Evolutionary conservation across 106 monocot genomes (phyloP).

Genomic region (Platanthera zijinensis): DNA sequence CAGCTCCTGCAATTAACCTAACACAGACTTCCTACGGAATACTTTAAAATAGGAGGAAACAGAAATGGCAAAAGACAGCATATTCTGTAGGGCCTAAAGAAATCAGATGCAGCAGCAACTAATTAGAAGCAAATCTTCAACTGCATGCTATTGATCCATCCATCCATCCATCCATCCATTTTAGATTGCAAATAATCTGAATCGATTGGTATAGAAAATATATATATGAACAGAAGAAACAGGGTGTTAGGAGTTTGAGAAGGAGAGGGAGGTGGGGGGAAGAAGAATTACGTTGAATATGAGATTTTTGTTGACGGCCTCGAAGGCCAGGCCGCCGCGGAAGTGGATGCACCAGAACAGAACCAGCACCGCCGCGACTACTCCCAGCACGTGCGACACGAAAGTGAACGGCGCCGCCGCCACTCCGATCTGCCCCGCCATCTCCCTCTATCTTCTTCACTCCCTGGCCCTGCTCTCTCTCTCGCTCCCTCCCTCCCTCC

Average conservation of each 20-base stretch:
- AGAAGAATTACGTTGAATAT: constrained; percentile 60
- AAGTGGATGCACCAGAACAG: constrained; percentile 76
- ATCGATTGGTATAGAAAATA: background rate
- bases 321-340: constrained; percentile 68
- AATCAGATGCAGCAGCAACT: background rate
- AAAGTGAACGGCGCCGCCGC: constrained; percentile 54
- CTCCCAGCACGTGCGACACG: constrained; percentile 48
- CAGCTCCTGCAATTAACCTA: no score
- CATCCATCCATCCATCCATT: no score
- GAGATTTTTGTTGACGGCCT: constrained; percentile 65
- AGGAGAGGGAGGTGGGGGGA: background rate
- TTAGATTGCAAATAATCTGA: background rate
- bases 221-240: background rate
- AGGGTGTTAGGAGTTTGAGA: background rate
- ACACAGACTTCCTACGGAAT: no score
- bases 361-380: constrained; percentile 52
- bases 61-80: background rate
- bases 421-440: constrained; percentile 23
- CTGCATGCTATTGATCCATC: no score
- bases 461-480: background rate
- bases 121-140: no score
- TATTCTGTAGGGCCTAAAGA: background rate
- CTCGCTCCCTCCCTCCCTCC: background rate
- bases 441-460: constrained; percentile 3
- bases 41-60: background rate